Evolutionary conservation across 169 alveolate genomes (phyloP), one percentile per base, ranked within the genome.

Genomic region (Plasmodium blacklocki): DNA sequence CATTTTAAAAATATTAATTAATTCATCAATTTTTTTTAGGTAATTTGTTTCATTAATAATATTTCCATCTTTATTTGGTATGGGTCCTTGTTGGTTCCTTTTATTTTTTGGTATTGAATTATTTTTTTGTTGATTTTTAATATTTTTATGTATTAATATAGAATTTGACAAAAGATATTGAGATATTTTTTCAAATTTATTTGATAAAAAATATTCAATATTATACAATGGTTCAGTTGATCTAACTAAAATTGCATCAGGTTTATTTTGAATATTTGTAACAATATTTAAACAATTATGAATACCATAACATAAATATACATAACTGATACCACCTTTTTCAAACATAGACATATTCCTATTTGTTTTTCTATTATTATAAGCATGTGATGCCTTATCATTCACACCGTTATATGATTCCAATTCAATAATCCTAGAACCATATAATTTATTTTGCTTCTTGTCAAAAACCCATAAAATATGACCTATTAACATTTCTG

Each of bases 301-400:
- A 15, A 91, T 74, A 0, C 93, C 93, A 70, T 91, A 89, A 63
- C 94, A 91, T 56, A 88, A 19, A 66, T 91, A 91, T 5, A 91
- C 94, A 62, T 91, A 91, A 63, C 93, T 73, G 26, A 73, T 64
- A 15, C 94, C 94, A 0, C 94, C 94, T 23, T 50, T 62, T 26
- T 43, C 64, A 76, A 76, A 91, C 92, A 91, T 73, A n/a, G 88
- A 45, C 6, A 64, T 26, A 50, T 72, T 91, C 26, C 94, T 71
- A 47, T 85, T 75, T 39, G 94, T 91, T 52, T 70, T 73, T 50
- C 49, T 75, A 60, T 76, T 70, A 21, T 91, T 76, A 70, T 49
- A 73, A 49, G 94, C 94, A 70, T 91, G 94, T 43, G 91, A 76
- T 8, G 94, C 94, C 49, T 74, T 80, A 62, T 91, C 94, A 43